A percentile compares a stretch with the other conserved stretches of the same genome.
Conservation (phyloP, 345 rosid genomes). For the Populus deltoides region DNA sequence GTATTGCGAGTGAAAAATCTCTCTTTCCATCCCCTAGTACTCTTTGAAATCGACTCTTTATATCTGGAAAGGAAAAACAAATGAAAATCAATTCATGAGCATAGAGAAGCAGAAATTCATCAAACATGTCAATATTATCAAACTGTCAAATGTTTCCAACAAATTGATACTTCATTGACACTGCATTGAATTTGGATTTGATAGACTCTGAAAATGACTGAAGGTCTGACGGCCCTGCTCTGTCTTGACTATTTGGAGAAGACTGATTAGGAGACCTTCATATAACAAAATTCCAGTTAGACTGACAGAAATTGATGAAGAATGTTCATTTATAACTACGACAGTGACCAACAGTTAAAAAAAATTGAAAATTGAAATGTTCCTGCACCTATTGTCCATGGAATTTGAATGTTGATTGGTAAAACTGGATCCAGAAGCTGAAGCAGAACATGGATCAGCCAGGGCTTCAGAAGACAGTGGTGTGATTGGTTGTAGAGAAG, state of each 20-base stretch:
- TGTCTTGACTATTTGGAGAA: conserved; percentile 63
- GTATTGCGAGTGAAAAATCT: conserved; percentile 76
- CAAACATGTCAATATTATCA: not conserved
- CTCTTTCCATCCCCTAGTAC: conserved; percentile 94
- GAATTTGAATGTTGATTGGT: conserved; percentile 32
- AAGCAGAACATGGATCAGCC: conserved; percentile 42
- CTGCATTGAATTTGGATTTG: conserved; percentile 68
- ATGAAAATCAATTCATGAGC: not conserved
- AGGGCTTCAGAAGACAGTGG: conserved; percentile 29
- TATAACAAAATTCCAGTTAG: conserved; percentile 6
- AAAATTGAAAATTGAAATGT: not conserved
- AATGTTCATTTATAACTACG: not conserved
- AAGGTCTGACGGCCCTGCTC: conserved; percentile 82
- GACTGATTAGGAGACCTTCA: conserved; percentile 49
- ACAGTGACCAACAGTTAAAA: not conserved
- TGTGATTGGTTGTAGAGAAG: conserved; percentile 28
- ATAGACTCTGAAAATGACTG: conserved; percentile 86
- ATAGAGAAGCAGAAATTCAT: not conserved
- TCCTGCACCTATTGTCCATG: conserved; percentile 47
- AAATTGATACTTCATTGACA: conserved; percentile 59
- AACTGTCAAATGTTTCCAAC: not conserved
- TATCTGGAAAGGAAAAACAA: conserved; percentile 42
- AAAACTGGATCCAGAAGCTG: conserved; percentile 45
- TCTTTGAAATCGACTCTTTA: conserved; percentile 89
- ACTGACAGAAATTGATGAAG: not conserved